Conservation (phyloP, 2,329 filamentous ascomycete species). For the Triangularia verruculosa region DNA sequence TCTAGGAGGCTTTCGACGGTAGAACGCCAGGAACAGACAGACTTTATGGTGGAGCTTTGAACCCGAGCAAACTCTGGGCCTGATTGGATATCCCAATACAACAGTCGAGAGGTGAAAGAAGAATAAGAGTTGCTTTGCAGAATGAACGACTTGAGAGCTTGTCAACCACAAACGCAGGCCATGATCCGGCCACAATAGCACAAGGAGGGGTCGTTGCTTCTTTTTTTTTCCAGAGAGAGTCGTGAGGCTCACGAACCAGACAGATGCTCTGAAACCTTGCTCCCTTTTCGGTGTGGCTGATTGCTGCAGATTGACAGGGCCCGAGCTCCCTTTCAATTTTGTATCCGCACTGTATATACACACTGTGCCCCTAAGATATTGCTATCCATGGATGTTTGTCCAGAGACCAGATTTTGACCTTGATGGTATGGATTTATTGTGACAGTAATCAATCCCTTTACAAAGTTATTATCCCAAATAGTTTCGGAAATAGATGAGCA, state of each 20-base stretch:
- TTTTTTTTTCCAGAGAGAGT: conserved; percentile 2
- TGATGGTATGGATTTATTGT: too few species aligned
- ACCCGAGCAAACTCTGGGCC: background rate
- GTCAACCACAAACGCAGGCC: conserved; percentile 30
- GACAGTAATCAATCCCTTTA: too few species aligned
- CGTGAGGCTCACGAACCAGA: conserved; percentile 20
- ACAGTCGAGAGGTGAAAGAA: conserved; percentile 9
- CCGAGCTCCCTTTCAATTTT: background rate
- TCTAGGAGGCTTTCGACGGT: background rate
- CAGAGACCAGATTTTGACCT: too few species aligned
- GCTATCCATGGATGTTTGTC: too few species aligned
- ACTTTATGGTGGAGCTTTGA: conserved; percentile 7
- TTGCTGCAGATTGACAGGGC: background rate
- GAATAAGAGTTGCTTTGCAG: too few species aligned
- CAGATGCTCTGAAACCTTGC: background rate
- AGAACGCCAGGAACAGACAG: conserved; percentile 6
- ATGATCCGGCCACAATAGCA: conserved; percentile 26
- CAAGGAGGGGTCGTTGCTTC: background rate
- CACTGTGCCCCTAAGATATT: background rate
- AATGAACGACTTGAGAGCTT: conserved; percentile 31
- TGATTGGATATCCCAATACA: conserved; percentile 5
- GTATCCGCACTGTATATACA: background rate
- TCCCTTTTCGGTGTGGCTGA: background rate
- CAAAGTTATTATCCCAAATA: too few species aligned
- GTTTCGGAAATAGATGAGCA: too few species aligned